Evolutionary conservation across 1,139 yeast genomes (phyloP), one percentile per base, ranked within the genome.

Genomic region (Pichia sorboxylosa): DNA sequence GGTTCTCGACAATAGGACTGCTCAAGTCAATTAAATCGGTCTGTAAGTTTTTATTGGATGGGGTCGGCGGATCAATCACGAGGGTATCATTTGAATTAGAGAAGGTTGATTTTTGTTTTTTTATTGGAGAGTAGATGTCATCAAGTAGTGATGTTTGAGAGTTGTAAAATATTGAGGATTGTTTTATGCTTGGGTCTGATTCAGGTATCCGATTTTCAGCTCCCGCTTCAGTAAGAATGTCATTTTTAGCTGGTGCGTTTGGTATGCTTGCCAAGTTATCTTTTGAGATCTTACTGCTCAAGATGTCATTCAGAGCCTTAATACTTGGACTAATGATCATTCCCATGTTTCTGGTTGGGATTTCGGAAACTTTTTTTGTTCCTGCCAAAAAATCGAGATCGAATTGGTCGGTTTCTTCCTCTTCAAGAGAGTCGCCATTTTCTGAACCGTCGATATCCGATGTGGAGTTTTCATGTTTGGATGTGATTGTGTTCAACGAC

Each of bases 301-400:
- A 54, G 15, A 67, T 65, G 32, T 52, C 56, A 44, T 68, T 74
- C 42, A 71, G 53, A 2, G 73, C 73, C 43, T 64, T 66, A 46
- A 71, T 61, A 26, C 73, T 66, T 6, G 78, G 78, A 28, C 74
- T 68, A 21, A 58, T 58, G 30, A 61, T 60, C 65, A 71, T 67
- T 4, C 54, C 55, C 5, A 53, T 37, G 24, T 40, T 41, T 13
- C 32, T 40, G 8, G 58, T 54, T 17, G 58, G 58, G 5, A 43
- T 47, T 33, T 53, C 58, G 5, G 24, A 18, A 13, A 34, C 22
- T 16, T 35, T 35, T 26, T 22, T 40, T 26, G 69, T 63, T 29
- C 66, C 57, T 3, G 76, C 66, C 48, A 58, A 15, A 17, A 30
- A 30, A 4, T 56, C 26, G 54, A 52, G 16, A 49, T 45, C 31